These are phyloP conservation scores for Sporothrix sp. DNA, from an alignment of 2,329 filamentous ascomycete genomes.

Conservation along the genomic window DNA sequence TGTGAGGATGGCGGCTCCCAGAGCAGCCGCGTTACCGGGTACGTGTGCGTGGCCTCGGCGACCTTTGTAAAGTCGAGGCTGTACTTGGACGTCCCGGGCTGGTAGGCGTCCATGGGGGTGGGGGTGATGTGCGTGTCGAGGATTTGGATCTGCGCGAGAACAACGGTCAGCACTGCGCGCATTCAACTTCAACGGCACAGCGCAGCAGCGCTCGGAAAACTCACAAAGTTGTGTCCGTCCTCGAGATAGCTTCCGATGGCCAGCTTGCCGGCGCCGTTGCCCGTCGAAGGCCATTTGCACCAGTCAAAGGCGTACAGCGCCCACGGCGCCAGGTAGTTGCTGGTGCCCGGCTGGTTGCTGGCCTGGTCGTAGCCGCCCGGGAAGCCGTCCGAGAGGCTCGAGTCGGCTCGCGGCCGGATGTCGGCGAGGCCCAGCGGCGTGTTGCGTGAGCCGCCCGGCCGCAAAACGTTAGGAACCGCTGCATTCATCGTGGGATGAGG, in stretches of 20 bases:
- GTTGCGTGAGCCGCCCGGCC: constrained; percentile 58
- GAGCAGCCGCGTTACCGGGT: constrained; percentile 86
- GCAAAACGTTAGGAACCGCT: constrained; percentile 48
- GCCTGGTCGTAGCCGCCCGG: constrained; percentile 59
- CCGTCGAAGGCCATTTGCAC: constrained; percentile 93
- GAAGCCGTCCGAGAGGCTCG: constrained; percentile 62
- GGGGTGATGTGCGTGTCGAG: constrained; percentile 73
- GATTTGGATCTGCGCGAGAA: constrained; percentile 71
- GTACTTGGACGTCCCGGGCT: constrained; percentile 60
- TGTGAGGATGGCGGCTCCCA: constrained; percentile 95
- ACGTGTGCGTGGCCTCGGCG: constrained; percentile 94
- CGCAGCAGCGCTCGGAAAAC: background rate
- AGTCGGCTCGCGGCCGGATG: constrained; percentile 79
- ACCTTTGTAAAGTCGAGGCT: constrained; percentile 85
- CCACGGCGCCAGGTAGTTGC: constrained; percentile 92
- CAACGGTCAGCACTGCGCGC: background rate
- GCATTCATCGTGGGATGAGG: constrained; percentile 21
- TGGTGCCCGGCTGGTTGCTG: constrained; percentile 60
- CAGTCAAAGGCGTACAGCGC: constrained; percentile 95
- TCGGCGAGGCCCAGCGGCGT: constrained; percentile 86
- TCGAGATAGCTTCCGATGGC: constrained; percentile 94
- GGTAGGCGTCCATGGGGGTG: constrained; percentile 58
- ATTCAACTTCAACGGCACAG: background rate
- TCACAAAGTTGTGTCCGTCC: constrained; percentile 94
- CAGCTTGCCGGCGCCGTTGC: constrained; percentile 76